A percentile compares a stretch with the other conserved stretches of the same genome.
phyloP scores from a whole-genome alignment of 441 rosid genomes.

The Eutrema salsugineum region DNA sequence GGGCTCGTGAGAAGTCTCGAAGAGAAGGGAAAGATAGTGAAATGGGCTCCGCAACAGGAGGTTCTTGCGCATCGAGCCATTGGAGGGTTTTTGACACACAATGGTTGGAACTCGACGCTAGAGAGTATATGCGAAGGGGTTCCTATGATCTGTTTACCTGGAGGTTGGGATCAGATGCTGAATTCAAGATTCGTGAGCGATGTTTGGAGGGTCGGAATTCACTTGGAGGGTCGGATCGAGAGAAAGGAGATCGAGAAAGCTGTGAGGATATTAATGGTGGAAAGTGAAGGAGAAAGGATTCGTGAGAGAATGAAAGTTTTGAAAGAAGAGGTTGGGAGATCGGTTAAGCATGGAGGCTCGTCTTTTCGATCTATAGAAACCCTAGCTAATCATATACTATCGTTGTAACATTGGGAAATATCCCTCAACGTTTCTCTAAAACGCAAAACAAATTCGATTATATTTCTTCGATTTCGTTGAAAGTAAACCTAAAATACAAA shows the following conservation, averaged over 20 bases:
- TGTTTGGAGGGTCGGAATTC: conserved; percentile 38
- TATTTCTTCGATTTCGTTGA: neutral
- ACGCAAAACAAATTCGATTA: neutral
- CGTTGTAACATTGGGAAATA: neutral
- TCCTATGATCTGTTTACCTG: conserved; percentile 61
- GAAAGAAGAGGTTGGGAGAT: conserved; percentile 22
- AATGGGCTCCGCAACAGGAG: conserved; percentile 57
- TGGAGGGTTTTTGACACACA: conserved; percentile 61
- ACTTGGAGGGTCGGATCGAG: conserved; percentile 37
- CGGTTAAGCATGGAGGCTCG: conserved; percentile 24
- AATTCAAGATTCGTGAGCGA: conserved; percentile 53
- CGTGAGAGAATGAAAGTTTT: conserved; percentile 26
- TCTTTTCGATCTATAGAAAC: conserved; percentile 16
- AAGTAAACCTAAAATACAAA: neutral
- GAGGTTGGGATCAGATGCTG: conserved; percentile 47
- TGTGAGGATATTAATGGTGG: conserved; percentile 29
- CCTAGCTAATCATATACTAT: conserved; percentile 11
- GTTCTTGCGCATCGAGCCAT: conserved; percentile 46
- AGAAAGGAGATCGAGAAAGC: conserved; percentile 32
- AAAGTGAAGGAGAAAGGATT: conserved; percentile 26
- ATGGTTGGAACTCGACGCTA: conserved; percentile 61
- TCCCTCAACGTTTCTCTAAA: neutral
- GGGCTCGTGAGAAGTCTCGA: conserved; percentile 34
- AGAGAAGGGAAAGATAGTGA: conserved; percentile 45
- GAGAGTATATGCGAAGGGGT: conserved; percentile 60